phyloP scores from a whole-genome alignment of 2,329 filamentous ascomycete genomes.

The Cylindrodendrum hubeiense region DNA sequence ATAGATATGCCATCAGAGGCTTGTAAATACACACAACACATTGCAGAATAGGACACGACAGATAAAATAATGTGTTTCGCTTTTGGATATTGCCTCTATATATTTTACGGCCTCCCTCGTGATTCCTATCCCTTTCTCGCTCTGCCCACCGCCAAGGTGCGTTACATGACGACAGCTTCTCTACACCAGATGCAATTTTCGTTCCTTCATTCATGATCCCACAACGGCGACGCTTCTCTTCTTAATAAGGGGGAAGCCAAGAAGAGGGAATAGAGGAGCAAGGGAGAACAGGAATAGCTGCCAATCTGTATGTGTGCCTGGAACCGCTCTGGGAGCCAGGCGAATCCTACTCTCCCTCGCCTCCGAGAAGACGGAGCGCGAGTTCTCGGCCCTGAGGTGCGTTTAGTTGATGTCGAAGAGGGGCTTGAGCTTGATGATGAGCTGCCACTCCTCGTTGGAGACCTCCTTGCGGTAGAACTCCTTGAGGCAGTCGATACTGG shows the following conservation, averaged over 20 bases:
- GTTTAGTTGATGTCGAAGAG: constrained; percentile 86
- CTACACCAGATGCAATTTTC: constrained; percentile 17
- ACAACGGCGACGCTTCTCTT: constrained; percentile 14
- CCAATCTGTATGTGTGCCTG: not conserved
- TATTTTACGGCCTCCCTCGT: constrained; percentile 15
- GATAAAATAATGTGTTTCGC: constrained; percentile 1
- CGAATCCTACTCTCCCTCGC: not conserved
- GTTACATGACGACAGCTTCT: constrained; percentile 3
- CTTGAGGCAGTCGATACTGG: constrained; percentile 94
- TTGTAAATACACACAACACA: not conserved
- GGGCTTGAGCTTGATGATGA: constrained; percentile 96
- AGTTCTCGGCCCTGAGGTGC: not conserved
- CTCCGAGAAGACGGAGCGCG: not conserved
- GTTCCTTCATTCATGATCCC: constrained; percentile 1
- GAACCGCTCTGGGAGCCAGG: not conserved
- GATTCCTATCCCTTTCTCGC: not conserved
- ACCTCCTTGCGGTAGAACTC: constrained; percentile 93
- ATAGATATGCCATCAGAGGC: not conserved
- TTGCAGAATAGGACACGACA: not conserved
- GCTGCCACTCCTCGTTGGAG: constrained; percentile 90
- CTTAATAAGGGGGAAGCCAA: not conserved
- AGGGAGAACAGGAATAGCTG: not conserved
- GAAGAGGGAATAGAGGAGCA: not conserved
- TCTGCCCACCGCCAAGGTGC: not conserved
- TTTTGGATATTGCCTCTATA: constrained; percentile 25